Evolutionary conservation across 2,329 filamentous ascomycete genomes (phyloP).

Genomic region (Apiospora pterosperma): DNA sequence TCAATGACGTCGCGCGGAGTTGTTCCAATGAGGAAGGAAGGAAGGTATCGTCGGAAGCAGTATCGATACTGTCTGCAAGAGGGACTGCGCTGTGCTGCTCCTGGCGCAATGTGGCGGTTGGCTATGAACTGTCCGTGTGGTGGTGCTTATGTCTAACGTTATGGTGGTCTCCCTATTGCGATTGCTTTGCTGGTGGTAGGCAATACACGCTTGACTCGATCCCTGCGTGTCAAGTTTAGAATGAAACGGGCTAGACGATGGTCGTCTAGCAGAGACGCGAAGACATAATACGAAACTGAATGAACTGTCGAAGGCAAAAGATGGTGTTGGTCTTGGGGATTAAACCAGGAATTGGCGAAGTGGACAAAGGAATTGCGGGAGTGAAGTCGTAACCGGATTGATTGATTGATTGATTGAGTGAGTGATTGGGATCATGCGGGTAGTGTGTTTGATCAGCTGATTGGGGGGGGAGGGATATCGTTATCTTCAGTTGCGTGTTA

Average conservation of each 20-base stretch:
- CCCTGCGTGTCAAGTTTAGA: slow-evolving; percentile 15
- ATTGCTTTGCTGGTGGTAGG: background rate
- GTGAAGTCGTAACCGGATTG: slow-evolving; percentile 1
- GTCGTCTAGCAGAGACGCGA: slow-evolving; percentile 22
- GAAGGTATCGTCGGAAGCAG: background rate
- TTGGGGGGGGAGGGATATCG: slow-evolving; percentile 1
- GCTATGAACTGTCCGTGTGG: background rate
- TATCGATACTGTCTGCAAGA: background rate
- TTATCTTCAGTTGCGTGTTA: background rate
- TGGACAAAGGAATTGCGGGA: slow-evolving; percentile 11
- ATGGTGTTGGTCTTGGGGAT: background rate
- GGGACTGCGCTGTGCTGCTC: background rate
- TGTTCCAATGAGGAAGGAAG: background rate
- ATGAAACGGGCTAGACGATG: slow-evolving; percentile 21
- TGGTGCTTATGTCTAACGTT: background rate
- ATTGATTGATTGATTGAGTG: slow-evolving; percentile 3
- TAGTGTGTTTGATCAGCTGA: slow-evolving; percentile 7
- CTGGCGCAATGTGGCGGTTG: background rate
- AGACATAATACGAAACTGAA: slow-evolving; percentile 18
- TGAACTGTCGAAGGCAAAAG: slow-evolving; percentile 7
- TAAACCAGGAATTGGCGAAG: slow-evolving; percentile 10
- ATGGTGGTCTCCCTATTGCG: background rate
- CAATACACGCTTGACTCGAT: slow-evolving; percentile 3
- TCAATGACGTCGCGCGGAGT: background rate
- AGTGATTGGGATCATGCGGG: slow-evolving; percentile 2